Evolutionary conservation across 805 yeast genomes (phyloP).

Genomic region (Zygosaccharomyces bailii): DNA sequence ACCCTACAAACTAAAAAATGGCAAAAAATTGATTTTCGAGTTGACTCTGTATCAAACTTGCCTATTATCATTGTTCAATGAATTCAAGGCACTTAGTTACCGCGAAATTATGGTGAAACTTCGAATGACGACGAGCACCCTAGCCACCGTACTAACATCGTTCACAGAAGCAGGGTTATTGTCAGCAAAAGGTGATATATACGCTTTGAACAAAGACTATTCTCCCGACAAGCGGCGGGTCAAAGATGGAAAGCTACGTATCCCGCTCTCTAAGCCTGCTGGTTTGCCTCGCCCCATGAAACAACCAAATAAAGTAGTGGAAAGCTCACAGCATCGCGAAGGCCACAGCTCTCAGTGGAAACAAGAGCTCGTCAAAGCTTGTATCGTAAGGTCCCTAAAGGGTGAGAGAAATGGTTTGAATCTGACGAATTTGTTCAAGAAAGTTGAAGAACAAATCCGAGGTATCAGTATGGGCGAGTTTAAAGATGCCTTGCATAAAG

Average conservation of each 20-base stretch:
- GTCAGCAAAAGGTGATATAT: conserved; percentile 6
- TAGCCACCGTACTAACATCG: conserved; percentile 20
- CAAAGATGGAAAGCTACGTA: conserved; percentile 23
- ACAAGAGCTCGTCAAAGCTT: conserved; percentile 28
- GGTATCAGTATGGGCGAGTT: conserved; percentile 36
- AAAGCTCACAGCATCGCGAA: conserved; percentile 19
- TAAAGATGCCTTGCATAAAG: conserved; percentile 27
- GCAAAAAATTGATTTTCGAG: conserved; percentile 20
- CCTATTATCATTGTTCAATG: conserved; percentile 27
- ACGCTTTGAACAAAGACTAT: conserved; percentile 22
- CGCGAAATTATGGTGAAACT: conserved; percentile 11
- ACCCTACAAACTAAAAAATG: conserved; percentile 16
- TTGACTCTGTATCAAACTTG: conserved; percentile 29
- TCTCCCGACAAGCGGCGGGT: conserved; percentile 23
- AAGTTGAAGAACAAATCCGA: conserved; percentile 16
- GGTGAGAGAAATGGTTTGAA: conserved; percentile 13
- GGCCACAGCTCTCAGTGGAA: conserved; percentile 31
- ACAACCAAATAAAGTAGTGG: neutral
- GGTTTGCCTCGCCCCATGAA: neutral
- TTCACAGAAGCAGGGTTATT: conserved; percentile 22
- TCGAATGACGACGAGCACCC: conserved; percentile 7
- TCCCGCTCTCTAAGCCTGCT: conserved; percentile 14
- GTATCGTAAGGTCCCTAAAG: conserved; percentile 28
- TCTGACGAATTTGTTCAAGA: conserved; percentile 13
- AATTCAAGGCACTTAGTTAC: conserved; percentile 13